These are phyloP conservation scores for Podaxis sp. DNA, from an alignment of 768 basidiomycete genomes.

Conservation along the genomic window DNA sequence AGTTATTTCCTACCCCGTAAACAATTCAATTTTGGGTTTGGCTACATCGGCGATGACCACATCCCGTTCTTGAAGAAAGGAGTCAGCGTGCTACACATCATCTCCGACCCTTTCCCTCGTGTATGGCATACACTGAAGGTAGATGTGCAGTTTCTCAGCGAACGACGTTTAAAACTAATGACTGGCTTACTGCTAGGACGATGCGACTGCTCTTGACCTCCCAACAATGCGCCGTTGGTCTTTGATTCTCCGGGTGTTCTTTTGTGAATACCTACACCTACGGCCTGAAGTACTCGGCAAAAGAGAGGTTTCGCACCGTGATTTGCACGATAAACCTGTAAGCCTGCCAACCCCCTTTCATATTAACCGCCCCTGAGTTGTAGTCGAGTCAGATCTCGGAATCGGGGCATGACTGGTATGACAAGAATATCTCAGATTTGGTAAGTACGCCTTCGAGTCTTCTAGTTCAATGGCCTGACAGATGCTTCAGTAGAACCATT, in stretches of 20 bases:
- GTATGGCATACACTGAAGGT: constrained; percentile 87
- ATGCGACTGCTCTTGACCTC: constrained; percentile 79
- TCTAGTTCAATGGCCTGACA: neutral
- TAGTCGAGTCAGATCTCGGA: constrained; percentile 1
- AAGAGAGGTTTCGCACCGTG: neutral
- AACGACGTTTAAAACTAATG: neutral
- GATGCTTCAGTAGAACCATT: neutral
- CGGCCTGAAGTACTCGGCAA: constrained; percentile 38
- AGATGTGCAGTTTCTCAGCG: constrained; percentile 19
- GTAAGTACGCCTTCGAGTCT: neutral
- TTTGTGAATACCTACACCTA: constrained; percentile 84
- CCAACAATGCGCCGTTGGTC: constrained; percentile 90
- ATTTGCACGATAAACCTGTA: neutral
- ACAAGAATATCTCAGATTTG: constrained; percentile 12
- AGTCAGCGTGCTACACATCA: constrained; percentile 86
- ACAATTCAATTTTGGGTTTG: constrained; percentile 32
- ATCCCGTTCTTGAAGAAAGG: constrained; percentile 81
- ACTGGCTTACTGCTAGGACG: constrained; percentile 54
- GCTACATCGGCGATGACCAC: constrained; percentile 89
- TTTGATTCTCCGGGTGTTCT: constrained; percentile 79
- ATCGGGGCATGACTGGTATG: constrained; percentile 5
- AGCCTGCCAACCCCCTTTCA: neutral
- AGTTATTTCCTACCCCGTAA: constrained; percentile 67
- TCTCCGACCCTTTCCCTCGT: constrained; percentile 80
- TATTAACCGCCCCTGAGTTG: neutral